Base-by-base conservation (phyloP, 345 rosid species). In the Eucalyptus cloeziana region DNA sequence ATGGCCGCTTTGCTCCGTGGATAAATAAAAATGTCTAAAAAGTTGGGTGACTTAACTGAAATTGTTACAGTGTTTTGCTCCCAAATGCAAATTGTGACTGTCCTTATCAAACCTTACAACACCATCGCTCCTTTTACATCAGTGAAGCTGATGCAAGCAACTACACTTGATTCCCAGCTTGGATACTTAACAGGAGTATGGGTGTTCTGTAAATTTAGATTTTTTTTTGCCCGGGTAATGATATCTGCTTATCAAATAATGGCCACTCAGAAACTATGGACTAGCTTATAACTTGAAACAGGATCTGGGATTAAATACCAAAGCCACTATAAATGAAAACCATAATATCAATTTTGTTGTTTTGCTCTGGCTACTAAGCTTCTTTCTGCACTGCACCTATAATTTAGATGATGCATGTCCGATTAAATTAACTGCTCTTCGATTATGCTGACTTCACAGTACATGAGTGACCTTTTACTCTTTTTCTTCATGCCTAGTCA, bases 401-500 rank as follows among this genome's bases (percentile, higher is more conserved):
- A 21, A 37, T 37, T 37, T 5, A 76, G 83, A 76, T n/a, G 40
- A 49, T 86, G 60, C 87, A 86, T 86, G 47, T 76, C 87, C 4
- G 87, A 49, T 86, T 49, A 49, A 45, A 86, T 49, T 49, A 49
- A 30, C 22, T 10, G 8, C 87, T 86, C 58, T 86, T 8, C 47
- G 3, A 86, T 52, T 86, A 30, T 50, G 60, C 62, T 56, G 60
- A n/a, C 30, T 86, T 22, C n/a, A 6, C 21, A 8, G 51, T 86
- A 33, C 60, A 67, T 64, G 49, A 71, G 60, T 79, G 87, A 71
- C 43, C 60, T 19, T 19, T 87, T 86, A n/a, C 37, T 85, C 45
- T 76, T 76, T 40, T 93, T 62, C 87, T 43, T 92, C 33, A 69
- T 80, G 88, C 89, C 89, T 91, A 97, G 99, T 97, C 92, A 97